phyloP scores from a whole-genome alignment of 257 asterid genomes.

The Solanum sitiens region DNA sequence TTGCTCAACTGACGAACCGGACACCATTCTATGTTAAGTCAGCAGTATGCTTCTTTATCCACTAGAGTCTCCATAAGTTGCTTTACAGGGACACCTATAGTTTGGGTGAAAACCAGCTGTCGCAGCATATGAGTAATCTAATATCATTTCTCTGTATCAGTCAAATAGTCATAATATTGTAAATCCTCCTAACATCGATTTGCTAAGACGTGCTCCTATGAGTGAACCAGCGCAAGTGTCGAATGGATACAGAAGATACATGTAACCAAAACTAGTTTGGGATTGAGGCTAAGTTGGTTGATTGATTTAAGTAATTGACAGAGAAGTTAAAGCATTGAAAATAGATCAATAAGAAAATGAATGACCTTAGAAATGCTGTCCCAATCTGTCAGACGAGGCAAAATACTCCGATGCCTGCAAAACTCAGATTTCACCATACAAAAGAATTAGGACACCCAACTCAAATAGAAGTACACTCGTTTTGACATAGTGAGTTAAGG shows the following conservation, averaged over 20 bases:
- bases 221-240: background rate
- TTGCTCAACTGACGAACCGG: background rate
- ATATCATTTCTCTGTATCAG: background rate
- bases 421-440: constrained; percentile 4
- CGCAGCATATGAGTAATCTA: background rate
- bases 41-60: background rate
- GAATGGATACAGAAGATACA: background rate
- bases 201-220: background rate
- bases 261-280: background rate
- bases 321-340: background rate
- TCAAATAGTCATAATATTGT: background rate
- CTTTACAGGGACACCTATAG: background rate
- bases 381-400: constrained; percentile 80
- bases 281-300: background rate
- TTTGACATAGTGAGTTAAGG: background rate
- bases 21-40: background rate
- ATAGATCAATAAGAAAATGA: background rate
- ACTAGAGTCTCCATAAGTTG: background rate
- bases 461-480: background rate
- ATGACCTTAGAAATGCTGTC: constrained; percentile 68
- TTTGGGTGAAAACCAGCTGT: background rate
- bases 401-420: constrained; percentile 57
- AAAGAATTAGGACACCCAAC: background rate
- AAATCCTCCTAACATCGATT: background rate
- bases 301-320: background rate